Base-by-base conservation (phyloP, 441 rosid genomes). In the Dalechampia spathulata region DNA sequence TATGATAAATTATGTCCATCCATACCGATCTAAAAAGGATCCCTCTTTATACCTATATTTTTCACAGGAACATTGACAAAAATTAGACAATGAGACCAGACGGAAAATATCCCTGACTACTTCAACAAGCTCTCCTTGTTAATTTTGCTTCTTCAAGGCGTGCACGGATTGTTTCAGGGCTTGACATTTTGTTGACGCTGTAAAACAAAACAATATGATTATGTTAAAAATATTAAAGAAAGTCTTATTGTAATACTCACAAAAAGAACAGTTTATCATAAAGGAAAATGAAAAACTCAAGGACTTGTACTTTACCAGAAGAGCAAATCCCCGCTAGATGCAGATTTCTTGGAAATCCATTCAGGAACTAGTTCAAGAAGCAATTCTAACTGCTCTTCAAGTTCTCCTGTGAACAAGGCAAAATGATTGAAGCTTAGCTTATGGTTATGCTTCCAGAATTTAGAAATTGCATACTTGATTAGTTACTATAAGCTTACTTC, bases 301-400 rank as follows among this genome's bases (percentile, higher is more conserved):
- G n/a, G n/a, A n/a, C n/a, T n/a, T n/a, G n/a, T n/a, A n/a, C n/a
- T n/a, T 81, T 60, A 90, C 97, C 96, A 70, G 15, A 87, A 48
- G 57, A 93, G 80, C 37, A 70, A n/a, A 63, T 85, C 95, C n/a
- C 99, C 95, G 26, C 78, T 38, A 30, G 78, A 75, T 16, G 87
- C 66, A 34, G 26, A 49, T 70, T 86, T 88, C 76, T 83, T 87
- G 9, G 80, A 74, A 6, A 92, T 83, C 98, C 97, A 87, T 55
- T 87, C 91, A 0, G 97, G 99, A 63, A 78, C 95, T 12, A 90
- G 73, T 67, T 90, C 93, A 63, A 65, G 73, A 75, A 93, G 46
- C 71, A 90, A 56, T 23, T 63, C 69, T 17, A 87, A 67, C 63
- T 83, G 97, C 60, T 90, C 97, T 65, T 87, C 92, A 45, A 85